A percentile compares a stretch with the other conserved stretches of the same genome.
phyloP scores from a whole-genome alignment of 441 rosid species.

The Gossypium gossypioides region DNA sequence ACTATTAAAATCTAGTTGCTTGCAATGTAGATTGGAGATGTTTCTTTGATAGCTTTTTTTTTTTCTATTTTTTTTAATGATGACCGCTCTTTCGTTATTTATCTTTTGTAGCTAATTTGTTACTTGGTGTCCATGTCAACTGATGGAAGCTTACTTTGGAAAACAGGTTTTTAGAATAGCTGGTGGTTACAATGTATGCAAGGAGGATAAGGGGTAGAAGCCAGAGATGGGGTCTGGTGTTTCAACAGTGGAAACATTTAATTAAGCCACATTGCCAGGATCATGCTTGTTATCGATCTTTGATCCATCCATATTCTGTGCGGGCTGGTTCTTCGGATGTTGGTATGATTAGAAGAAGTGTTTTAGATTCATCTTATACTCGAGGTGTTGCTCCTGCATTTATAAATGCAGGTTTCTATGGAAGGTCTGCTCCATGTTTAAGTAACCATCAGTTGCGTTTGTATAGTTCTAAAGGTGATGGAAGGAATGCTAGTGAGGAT shows the following conservation, averaged over 20 bases:
- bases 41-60: not conserved
- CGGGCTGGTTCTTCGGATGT: constrained; percentile 18
- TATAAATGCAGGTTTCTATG: constrained; percentile 16
- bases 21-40: not conserved
- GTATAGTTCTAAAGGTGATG: constrained; percentile 76
- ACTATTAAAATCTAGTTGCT: not conserved
- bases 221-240: constrained; percentile 45
- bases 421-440: constrained; percentile 19
- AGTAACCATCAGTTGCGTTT: constrained; percentile 35
- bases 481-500: constrained; percentile 66
- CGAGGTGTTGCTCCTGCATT: constrained; percentile 21
- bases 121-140: not conserved
- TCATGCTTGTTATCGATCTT: constrained; percentile 23
- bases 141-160: not conserved
- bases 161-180: constrained; percentile 9
- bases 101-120: not conserved
- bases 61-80: not conserved
- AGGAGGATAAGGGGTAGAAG: constrained; percentile 41
- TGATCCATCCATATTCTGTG: constrained; percentile 15
- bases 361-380: constrained; percentile 24
- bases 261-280: constrained; percentile 29
- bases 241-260: constrained; percentile 37
- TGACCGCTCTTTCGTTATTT: not conserved
- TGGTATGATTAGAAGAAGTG: constrained; percentile 30
- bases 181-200: constrained; percentile 54